Conservation (phyloP, 1,284 basidiomycete genomes). For the Trichosporon asahii region DNA sequence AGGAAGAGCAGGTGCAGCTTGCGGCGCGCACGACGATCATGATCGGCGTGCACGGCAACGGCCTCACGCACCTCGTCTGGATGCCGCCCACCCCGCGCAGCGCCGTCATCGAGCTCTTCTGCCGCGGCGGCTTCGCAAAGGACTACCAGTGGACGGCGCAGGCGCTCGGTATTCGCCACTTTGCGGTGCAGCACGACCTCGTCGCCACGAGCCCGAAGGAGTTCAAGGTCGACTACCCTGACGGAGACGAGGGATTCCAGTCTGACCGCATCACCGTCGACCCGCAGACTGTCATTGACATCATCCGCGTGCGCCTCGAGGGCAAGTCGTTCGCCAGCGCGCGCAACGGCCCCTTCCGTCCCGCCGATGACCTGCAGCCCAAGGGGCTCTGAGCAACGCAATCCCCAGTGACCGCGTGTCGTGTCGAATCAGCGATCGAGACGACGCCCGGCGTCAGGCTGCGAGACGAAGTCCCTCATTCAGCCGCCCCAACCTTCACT, state of each 20-base stretch:
- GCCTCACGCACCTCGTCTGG: slow-evolving; percentile 58
- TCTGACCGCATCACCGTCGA: slow-evolving; percentile 65
- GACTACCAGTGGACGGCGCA: slow-evolving; percentile 53
- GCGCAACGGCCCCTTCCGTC: too few species aligned
- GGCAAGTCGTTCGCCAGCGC: slow-evolving; percentile 50
- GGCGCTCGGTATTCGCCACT: slow-evolving; percentile 50
- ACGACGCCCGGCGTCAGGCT: too few species aligned
- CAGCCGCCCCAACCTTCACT: neutral
- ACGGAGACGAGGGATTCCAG: slow-evolving; percentile 62
- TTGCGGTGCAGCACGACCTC: slow-evolving; percentile 47
- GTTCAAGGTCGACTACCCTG: slow-evolving; percentile 63
- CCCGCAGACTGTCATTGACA: slow-evolving; percentile 79
- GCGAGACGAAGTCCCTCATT: neutral
- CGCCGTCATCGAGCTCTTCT: slow-evolving; percentile 53
- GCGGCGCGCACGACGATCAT: slow-evolving; percentile 69
- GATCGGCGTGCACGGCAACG: slow-evolving; percentile 74
- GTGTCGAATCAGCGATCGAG: neutral
- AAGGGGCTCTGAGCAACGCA: neutral
- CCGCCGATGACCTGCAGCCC: too few species aligned
- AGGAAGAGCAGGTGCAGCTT: slow-evolving; percentile 51
- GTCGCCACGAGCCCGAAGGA: slow-evolving; percentile 58
- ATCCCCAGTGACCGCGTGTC: neutral
- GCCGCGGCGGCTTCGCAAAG: slow-evolving; percentile 47
- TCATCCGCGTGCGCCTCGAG: slow-evolving; percentile 81
- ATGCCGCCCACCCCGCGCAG: slow-evolving; percentile 50